Percentiles rank a stretch among this genome's conserved stretches.
These are phyloP conservation scores for Tremella yokohamensis DNA, from an alignment of 768 basidiomycete genomes.

Conservation along the genomic window DNA sequence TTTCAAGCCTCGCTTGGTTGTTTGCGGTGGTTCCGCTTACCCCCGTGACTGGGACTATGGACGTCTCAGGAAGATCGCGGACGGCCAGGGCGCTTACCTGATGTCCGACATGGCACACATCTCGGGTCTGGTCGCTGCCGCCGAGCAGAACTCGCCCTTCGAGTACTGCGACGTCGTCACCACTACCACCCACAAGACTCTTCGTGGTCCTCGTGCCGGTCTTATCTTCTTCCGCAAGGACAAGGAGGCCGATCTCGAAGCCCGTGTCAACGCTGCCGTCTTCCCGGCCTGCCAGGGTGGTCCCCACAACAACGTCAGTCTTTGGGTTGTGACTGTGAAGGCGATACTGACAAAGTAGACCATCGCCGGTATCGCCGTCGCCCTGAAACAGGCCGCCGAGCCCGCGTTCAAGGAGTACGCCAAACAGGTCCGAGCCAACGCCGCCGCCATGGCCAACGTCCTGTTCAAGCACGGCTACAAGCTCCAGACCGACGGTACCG, in stretches of 20 bases:
- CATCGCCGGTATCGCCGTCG: slow-evolving; percentile 89
- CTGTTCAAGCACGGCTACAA: slow-evolving; percentile 81
- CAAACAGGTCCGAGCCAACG: slow-evolving; percentile 88
- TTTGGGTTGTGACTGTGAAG: slow-evolving; percentile 9
- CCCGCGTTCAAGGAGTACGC: slow-evolving; percentile 89
- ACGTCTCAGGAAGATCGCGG: slow-evolving; percentile 71
- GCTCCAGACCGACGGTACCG: slow-evolving; percentile 93
- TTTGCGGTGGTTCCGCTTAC: slow-evolving; percentile 98
- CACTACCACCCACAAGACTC: slow-evolving; percentile 99
- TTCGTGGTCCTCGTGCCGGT: slow-evolving; percentile 95
- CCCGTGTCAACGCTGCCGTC: slow-evolving; percentile 94
- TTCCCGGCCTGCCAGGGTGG: slow-evolving; percentile 99
- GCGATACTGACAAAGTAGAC: slow-evolving; percentile 58
- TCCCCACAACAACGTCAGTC: slow-evolving; percentile 89
- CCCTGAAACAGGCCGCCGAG: slow-evolving; percentile 83
- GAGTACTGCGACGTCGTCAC: slow-evolving; percentile 96
- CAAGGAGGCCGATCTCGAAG: slow-evolving; percentile 84
- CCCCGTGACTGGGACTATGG: slow-evolving; percentile 97
- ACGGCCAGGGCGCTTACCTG: slow-evolving; percentile 84
- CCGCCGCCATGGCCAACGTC: slow-evolving; percentile 66
- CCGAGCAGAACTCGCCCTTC: slow-evolving; percentile 86
- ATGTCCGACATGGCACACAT: slow-evolving; percentile 98
- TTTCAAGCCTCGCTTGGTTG: slow-evolving; percentile 91
- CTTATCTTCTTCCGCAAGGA: slow-evolving; percentile 98
- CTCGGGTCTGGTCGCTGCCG: slow-evolving; percentile 87